Base-by-base conservation (phyloP, 108 stramenopile genomes). In the Parietichytrium sp. region DNA sequence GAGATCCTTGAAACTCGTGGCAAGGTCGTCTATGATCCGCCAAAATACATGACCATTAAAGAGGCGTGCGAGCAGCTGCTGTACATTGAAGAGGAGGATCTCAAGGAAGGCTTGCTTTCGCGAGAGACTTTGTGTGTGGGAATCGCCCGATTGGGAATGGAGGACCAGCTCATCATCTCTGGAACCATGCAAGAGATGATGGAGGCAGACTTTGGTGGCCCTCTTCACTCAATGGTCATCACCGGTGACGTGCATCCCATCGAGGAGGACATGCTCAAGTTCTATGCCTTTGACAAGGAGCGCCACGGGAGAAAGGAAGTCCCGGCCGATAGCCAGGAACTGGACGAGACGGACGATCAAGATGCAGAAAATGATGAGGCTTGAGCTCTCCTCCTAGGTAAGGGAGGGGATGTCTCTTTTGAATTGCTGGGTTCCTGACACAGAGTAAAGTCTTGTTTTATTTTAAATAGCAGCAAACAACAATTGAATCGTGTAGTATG, bases 11-110 rank as follows among this genome's bases (percentile, higher is more conserved):
- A 84, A 88, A 93, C 92, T 86, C 88, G 89, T 45, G 96, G 96
- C 12, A 90, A 91, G 61, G 90, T 89, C 50, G 80, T 86, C 4
- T 97, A 93, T 83, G 85, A 98, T 52, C 98, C 98, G 13, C 98
- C 98, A 15, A 88, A 97, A n/a, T 99, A 90, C 90, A 99, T 99
- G 98, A 91, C 95, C 31, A 95, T 98, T 2, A 92, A 90, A 61
- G 86, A 86, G 55, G 95, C 96, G 0, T 85, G 94, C 18, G 92
- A 95, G 54, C 96, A 98, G 88, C 87, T 99, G 7, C 84, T 98
- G 7, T 93, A 94, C 81, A 93, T 95, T 3, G 95, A 96, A 82
- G 89, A 90, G 53, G 81, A 78, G 26, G 88, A 81, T 25, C 53
- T 84, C 30, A 84, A 85, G 47, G 92, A 87, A 78, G 90, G 84